These are phyloP conservation scores for Phytophthora europaea DNA, from an alignment of 352 stramenopile species.

Conservation along the genomic window DNA sequence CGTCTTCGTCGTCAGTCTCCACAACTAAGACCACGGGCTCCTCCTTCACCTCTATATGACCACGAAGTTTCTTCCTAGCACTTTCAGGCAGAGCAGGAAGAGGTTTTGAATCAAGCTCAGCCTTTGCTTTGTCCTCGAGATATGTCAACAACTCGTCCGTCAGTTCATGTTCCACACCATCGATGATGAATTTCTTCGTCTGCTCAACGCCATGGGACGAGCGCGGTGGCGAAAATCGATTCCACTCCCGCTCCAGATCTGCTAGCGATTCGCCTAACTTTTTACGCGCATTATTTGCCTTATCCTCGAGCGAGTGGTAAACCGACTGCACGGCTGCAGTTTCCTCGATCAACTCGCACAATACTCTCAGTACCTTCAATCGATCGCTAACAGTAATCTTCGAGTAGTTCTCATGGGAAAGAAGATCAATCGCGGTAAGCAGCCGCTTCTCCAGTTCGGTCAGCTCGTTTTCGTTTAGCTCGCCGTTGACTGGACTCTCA, in stretches of 20 bases:
- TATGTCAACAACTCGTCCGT: constrained; percentile 79
- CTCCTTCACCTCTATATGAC: constrained; percentile 19
- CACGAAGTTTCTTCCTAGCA: constrained; percentile 39
- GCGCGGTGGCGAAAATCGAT: constrained; percentile 56
- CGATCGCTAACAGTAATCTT: constrained; percentile 62
- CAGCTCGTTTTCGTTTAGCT: constrained; percentile 54
- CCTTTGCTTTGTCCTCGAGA: constrained; percentile 69
- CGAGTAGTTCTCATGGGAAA: constrained; percentile 80
- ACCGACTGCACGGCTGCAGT: constrained; percentile 65
- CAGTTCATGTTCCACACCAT: constrained; percentile 75
- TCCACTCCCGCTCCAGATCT: constrained; percentile 73
- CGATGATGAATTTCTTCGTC: constrained; percentile 78
- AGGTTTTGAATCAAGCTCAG: constrained; percentile 63
- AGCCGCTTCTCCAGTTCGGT: constrained; percentile 78
- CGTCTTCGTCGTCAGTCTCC: constrained; percentile 36
- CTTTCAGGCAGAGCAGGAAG: constrained; percentile 59
- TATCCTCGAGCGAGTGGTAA: constrained; percentile 73
- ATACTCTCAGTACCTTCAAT: constrained; percentile 63
- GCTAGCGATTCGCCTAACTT: constrained; percentile 64
- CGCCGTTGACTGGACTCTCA: constrained; percentile 15
- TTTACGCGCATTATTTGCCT: constrained; percentile 64
- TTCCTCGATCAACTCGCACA: constrained; percentile 77
- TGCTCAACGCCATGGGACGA: constrained; percentile 59
- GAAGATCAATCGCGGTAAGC: constrained; percentile 60
- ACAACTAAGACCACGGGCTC: constrained; percentile 13